A percentile compares a stretch with the other conserved stretches of the same genome.
phyloP scores from a whole-genome alignment of 2,329 filamentous ascomycete species.

The Ambrosiella beaveri region DNA sequence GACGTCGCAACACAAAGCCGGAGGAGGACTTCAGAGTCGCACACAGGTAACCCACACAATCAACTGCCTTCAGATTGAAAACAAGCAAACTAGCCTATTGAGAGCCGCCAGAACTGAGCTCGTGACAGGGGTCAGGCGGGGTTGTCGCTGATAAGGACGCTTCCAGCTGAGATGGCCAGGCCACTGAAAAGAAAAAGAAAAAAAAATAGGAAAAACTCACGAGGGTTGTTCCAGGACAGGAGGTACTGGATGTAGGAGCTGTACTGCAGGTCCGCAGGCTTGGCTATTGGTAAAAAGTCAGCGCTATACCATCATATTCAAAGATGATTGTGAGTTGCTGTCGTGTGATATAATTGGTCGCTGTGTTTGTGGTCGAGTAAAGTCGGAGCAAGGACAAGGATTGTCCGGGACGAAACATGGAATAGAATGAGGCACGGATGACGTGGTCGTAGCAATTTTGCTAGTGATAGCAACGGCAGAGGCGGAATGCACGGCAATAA shows the following conservation, averaged over 20 bases:
- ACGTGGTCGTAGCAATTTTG: constrained; percentile 2
- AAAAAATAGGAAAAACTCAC: constrained; percentile 25
- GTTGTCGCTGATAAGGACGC: background rate
- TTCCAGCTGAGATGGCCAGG: background rate
- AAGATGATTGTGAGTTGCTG: background rate
- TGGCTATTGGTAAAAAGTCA: constrained; percentile 3
- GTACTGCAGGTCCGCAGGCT: constrained; percentile 39
- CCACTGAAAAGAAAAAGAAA: background rate
- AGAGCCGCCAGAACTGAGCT: background rate
- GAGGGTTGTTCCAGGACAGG: constrained; percentile 51
- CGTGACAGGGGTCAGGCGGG: constrained; percentile 12
- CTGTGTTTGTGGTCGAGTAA: background rate
- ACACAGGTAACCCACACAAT: too few relatives aligned
- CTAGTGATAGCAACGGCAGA: background rate
- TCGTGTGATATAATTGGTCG: background rate
- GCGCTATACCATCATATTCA: background rate
- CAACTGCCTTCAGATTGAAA: background rate
- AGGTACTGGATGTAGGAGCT: constrained; percentile 55
- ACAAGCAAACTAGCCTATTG: background rate
- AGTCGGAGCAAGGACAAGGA: background rate
- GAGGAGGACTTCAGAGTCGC: too few relatives aligned
- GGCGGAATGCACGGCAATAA: background rate
- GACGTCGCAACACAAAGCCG: too few relatives aligned
- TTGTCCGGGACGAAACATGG: background rate
- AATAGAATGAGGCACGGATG: constrained; percentile 6